A percentile compares a stretch with the other conserved stretches of the same genome.
Conservation (phyloP, 2,329 filamentous ascomycete genomes). For the Huntiella moniliformis region DNA sequence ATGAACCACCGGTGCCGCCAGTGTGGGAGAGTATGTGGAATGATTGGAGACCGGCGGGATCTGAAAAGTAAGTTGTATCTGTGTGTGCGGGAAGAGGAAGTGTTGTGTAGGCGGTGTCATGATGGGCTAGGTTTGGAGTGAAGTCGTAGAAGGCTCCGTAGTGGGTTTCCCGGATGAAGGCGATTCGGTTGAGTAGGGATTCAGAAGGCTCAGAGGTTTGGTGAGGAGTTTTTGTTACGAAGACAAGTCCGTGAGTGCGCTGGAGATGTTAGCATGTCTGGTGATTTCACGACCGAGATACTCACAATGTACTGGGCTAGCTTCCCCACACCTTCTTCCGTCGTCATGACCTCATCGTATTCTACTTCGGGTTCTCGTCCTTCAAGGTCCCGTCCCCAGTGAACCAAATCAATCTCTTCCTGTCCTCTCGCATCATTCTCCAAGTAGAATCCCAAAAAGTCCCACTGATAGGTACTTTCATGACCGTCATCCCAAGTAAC, state of each 20-base stretch:
- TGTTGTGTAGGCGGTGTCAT: conserved; percentile 83
- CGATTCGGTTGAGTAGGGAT: conserved; percentile 57
- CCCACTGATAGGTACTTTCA: conserved; percentile 44
- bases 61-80: conserved; percentile 89
- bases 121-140: conserved; percentile 67
- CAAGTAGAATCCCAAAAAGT: conserved; percentile 36
- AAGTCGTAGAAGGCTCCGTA: conserved; percentile 75
- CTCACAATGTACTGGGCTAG: conserved; percentile 48
- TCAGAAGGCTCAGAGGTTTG: conserved; percentile 52
- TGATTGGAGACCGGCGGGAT: conserved; percentile 76
- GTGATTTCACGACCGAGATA: background rate
- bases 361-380: conserved; percentile 36
- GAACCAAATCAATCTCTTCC: conserved; percentile 15
- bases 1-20: conserved; percentile 45
- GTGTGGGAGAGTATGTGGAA: conserved; percentile 69
- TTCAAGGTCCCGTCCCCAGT: conserved; percentile 20
- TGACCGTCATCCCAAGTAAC: conserved; percentile 36
- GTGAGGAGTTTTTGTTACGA: conserved; percentile 49
- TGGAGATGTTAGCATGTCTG: conserved; percentile 18
- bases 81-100: conserved; percentile 70
- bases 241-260: conserved; percentile 56
- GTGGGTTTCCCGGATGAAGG: conserved; percentile 76
- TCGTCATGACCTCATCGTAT: conserved; percentile 41
- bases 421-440: conserved; percentile 17
- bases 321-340: conserved; percentile 33